A percentile compares a stretch with the other conserved stretches of the same genome.
These are phyloP conservation scores for Priceomyces haplophilus DNA, from an alignment of 805 yeast genomes.

Conservation along the genomic window DNA sequence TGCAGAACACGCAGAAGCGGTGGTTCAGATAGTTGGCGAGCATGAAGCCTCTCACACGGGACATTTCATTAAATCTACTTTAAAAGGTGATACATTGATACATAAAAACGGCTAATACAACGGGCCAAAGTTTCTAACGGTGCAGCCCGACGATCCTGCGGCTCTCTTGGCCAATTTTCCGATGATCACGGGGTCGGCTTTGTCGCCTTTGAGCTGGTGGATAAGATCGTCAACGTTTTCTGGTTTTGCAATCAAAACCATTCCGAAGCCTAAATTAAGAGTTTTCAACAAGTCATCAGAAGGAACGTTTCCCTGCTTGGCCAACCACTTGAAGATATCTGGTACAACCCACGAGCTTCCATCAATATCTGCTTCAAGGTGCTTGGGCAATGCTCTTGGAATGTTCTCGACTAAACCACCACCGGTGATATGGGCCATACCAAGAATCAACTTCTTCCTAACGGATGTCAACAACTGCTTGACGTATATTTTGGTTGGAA, in stretches of 20 bases:
- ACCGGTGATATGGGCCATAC: slow-evolving; percentile 96
- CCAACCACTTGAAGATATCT: slow-evolving; percentile 90
- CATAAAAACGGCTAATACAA: slow-evolving; percentile 3
- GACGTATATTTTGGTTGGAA: slow-evolving; percentile 93
- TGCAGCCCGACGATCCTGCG: slow-evolving; percentile 57
- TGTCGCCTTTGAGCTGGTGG: slow-evolving; percentile 53
- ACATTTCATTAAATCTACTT: no score
- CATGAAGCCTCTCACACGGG: no score
- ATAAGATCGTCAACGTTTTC: slow-evolving; percentile 60
- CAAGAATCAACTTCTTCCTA: slow-evolving; percentile 65
- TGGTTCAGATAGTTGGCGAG: no score
- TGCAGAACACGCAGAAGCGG: no score
- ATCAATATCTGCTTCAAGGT: slow-evolving; percentile 78
- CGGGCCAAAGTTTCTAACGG: slow-evolving; percentile 46
- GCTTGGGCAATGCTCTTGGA: slow-evolving; percentile 87
- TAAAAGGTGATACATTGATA: no score
- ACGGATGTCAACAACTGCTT: slow-evolving; percentile 80
- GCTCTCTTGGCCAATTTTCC: slow-evolving; percentile 34
- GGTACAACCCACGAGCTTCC: slow-evolving; percentile 81
- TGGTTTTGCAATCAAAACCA: slow-evolving; percentile 80
- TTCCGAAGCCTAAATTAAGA: slow-evolving; percentile 93
- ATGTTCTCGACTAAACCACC: slow-evolving; percentile 97
- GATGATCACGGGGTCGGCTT: slow-evolving; percentile 66
- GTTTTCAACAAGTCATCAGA: slow-evolving; percentile 81
- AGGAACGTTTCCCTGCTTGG: slow-evolving; percentile 88